Evolutionary conservation across 1,284 basidiomycete species (phyloP).

Genomic region (Xanthoconium separans): DNA sequence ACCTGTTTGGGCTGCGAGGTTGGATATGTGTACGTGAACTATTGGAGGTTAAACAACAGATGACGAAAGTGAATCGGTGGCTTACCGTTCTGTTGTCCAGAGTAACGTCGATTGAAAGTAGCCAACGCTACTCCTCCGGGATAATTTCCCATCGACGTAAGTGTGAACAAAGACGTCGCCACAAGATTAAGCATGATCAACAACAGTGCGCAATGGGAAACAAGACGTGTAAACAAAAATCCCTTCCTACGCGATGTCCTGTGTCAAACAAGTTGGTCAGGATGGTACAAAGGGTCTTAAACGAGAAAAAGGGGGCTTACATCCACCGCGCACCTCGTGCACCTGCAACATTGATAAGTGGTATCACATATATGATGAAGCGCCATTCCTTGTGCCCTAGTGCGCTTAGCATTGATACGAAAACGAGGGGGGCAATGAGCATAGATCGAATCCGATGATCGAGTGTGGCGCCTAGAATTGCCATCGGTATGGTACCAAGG

Average conservation of each 20-base stretch:
- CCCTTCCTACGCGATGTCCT: constrained; percentile 51
- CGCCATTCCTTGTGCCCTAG: constrained; percentile 96
- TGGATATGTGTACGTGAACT: constrained; percentile 76
- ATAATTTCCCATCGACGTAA: constrained; percentile 77
- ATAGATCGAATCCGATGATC: constrained; percentile 52
- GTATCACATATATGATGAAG: constrained; percentile 88
- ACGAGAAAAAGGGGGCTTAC: constrained; percentile 42
- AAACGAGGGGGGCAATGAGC: constrained; percentile 52
- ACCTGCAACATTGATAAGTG: constrained; percentile 79
- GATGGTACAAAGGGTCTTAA: too few relatives aligned
- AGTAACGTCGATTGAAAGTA: constrained; percentile 56
- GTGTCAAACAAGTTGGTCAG: neutral
- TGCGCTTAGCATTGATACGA: constrained; percentile 68
- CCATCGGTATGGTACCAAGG: constrained; percentile 64
- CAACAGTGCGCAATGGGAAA: constrained; percentile 43
- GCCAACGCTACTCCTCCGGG: constrained; percentile 83
- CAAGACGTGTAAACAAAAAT: constrained; percentile 42
- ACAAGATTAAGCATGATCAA: constrained; percentile 53
- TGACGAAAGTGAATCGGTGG: neutral
- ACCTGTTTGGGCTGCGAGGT: constrained; percentile 87
- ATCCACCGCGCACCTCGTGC: constrained; percentile 62
- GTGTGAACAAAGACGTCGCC: constrained; percentile 52
- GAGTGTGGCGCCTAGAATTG: constrained; percentile 47
- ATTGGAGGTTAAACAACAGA: neutral
- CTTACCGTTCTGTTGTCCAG: constrained; percentile 36